Percentiles rank a stretch among this genome's conserved stretches.
phyloP scores from a whole-genome alignment of 257 asterid genomes.

The Anisodus tanguticus region DNA sequence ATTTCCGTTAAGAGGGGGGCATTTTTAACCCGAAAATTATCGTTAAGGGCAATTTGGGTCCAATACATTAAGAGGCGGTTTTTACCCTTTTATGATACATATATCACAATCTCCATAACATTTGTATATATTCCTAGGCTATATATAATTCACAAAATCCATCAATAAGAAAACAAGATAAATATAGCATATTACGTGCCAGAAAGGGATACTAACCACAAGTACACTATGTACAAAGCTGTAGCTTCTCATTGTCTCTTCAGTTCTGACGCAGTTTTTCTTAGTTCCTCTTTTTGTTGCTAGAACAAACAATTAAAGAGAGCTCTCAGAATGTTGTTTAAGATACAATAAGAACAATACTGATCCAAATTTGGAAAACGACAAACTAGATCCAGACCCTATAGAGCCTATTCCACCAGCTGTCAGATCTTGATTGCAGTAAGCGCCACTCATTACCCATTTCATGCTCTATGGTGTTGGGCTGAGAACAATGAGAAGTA shows the following conservation, averaged over 20 bases:
- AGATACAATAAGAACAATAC: neutral
- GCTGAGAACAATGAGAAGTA: constrained; percentile 88
- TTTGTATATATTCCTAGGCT: neutral
- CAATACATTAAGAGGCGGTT: too few species aligned
- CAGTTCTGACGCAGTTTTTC: constrained; percentile 37
- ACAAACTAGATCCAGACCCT: constrained; percentile 51
- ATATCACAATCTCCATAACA: constrained; percentile 3
- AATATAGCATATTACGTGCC: neutral
- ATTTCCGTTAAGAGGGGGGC: too few species aligned
- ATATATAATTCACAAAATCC: constrained; percentile 14
- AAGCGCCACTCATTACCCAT: constrained; percentile 85
- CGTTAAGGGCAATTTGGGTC: too few species aligned
- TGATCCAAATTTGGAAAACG: constrained; percentile 28
- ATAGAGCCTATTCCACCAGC: constrained; percentile 64
- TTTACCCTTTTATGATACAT: neutral
- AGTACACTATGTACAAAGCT: constrained; percentile 21
- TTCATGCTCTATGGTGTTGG: constrained; percentile 80
- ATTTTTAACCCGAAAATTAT: too few species aligned
- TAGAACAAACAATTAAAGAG: constrained; percentile 33
- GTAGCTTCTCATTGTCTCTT: constrained; percentile 45
- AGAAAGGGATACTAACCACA: constrained; percentile 35
- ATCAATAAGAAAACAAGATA: constrained; percentile 5
- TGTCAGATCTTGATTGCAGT: constrained; percentile 58
- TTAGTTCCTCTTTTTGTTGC: constrained; percentile 50
- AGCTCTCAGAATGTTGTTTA: constrained; percentile 23